These are phyloP conservation scores for Parietaria judaica DNA, from an alignment of 306 rosid genomes.

Conservation along the genomic window DNA sequence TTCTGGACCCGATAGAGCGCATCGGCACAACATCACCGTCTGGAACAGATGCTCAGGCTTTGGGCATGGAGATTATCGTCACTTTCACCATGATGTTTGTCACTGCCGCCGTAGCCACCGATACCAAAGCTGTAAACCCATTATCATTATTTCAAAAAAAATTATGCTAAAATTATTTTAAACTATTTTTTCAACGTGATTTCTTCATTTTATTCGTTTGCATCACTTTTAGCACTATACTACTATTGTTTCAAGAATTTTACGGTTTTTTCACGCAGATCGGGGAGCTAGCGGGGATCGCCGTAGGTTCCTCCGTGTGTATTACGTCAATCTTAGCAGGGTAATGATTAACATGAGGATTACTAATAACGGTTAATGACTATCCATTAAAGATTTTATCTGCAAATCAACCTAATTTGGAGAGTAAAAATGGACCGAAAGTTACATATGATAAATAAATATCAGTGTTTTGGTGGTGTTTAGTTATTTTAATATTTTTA, in stretches of 20 bases:
- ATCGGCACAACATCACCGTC: slow-evolving; percentile 57
- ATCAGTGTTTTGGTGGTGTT: too few species aligned
- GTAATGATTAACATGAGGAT: slow-evolving; percentile 20
- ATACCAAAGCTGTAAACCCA: slow-evolving; percentile 43
- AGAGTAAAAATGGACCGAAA: too few species aligned
- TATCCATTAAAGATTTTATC: background rate
- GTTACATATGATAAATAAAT: too few species aligned
- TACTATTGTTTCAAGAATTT: background rate
- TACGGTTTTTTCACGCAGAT: slow-evolving; percentile 15
- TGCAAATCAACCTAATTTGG: background rate
- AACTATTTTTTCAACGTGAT: background rate
- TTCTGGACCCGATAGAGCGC: slow-evolving; percentile 34
- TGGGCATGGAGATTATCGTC: slow-evolving; percentile 40
- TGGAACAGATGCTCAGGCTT: slow-evolving; percentile 40
- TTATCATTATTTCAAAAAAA: too few species aligned
- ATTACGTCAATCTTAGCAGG: slow-evolving; percentile 64
- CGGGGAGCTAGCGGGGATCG: slow-evolving; percentile 48
- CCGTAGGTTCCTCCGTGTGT: slow-evolving; percentile 59
- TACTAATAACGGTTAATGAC: background rate
- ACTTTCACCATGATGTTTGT: slow-evolving; percentile 58
- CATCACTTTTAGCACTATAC: too few species aligned
- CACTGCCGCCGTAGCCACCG: slow-evolving; percentile 52
- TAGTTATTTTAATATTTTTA: too few species aligned
- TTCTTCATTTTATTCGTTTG: background rate
- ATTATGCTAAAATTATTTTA: too few species aligned